These are phyloP conservation scores for Babjeviella inositovora DNA, from an alignment of 805 yeast genomes.

Conservation along the genomic window DNA sequence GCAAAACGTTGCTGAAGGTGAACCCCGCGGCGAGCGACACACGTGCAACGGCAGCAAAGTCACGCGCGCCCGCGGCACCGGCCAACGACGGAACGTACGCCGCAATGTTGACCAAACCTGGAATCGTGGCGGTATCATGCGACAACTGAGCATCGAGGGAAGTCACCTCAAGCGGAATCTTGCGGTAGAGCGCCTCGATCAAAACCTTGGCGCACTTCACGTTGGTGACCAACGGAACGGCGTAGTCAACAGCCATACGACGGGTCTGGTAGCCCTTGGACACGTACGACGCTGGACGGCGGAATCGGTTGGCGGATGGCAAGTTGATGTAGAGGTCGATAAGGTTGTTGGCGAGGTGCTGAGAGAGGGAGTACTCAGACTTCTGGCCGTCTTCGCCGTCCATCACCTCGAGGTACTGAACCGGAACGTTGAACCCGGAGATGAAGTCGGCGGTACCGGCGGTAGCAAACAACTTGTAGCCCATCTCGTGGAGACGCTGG, in stretches of 20 bases:
- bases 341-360: conserved; percentile 91
- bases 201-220: conserved; percentile 93
- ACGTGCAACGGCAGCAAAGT: conserved; percentile 54
- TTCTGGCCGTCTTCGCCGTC: conserved; percentile 61
- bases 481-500: conserved; percentile 62
- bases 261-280: conserved; percentile 96
- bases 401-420: conserved; percentile 84
- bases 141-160: conserved; percentile 84
- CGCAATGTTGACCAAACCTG: conserved; percentile 76
- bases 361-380: conserved; percentile 88
- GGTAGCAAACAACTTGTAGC: conserved; percentile 88
- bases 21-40: conserved; percentile 74
- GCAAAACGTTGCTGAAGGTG: conserved; percentile 70
- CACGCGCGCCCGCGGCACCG: conserved; percentile 24
- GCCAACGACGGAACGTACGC: conserved; percentile 62
- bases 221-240: conserved; percentile 93
- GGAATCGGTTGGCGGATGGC: conserved; percentile 93
- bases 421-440: conserved; percentile 88
- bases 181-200: conserved; percentile 83
- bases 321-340: conserved; percentile 92
- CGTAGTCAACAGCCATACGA: conserved; percentile 99
- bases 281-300: conserved; percentile 97
- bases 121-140: conserved; percentile 65
- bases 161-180: conserved; percentile 48
- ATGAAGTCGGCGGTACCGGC: conserved; percentile 98